Evolutionary conservation across 2,329 filamentous ascomycete species (phyloP).

Genomic region (Huntiella moniliformis): DNA sequence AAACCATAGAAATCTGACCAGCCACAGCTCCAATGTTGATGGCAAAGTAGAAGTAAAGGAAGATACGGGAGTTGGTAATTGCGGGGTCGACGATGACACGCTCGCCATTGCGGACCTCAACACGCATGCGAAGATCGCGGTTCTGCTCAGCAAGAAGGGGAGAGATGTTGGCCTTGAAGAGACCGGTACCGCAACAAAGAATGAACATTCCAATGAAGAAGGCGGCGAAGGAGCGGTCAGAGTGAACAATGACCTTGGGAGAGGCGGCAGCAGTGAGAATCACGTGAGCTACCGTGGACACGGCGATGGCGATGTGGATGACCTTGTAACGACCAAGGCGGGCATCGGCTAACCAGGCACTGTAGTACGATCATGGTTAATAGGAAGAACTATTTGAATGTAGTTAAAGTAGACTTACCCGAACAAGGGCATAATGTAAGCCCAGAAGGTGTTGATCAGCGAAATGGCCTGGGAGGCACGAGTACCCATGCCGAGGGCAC

Average conservation of each 20-base stretch:
- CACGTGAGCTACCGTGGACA: conserved; percentile 47
- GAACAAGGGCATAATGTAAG: conserved; percentile 38
- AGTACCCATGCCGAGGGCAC: conserved; percentile 40
- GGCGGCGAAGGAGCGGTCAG: conserved; percentile 39
- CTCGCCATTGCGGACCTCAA: conserved; percentile 39
- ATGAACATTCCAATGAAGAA: conserved; percentile 46
- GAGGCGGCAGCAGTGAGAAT: conserved; percentile 47
- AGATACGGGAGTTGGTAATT: conserved; percentile 48
- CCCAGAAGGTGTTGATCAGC: conserved; percentile 42
- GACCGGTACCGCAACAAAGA: conserved; percentile 48
- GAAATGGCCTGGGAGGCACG: conserved; percentile 30
- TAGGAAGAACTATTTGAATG: neutral
- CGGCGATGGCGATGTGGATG: conserved; percentile 46
- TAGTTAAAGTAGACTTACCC: conserved; percentile 24
- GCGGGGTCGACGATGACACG: conserved; percentile 53
- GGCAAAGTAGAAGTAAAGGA: conserved; percentile 38
- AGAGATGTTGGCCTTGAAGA: conserved; percentile 67
- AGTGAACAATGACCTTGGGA: conserved; percentile 40
- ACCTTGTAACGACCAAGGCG: conserved; percentile 56
- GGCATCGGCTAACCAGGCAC: conserved; percentile 44
- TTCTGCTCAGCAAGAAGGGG: conserved; percentile 56
- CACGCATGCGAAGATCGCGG: conserved; percentile 35
- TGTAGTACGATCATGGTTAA: conserved; percentile 12
- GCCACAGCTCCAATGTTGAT: conserved; percentile 48
- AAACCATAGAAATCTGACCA: conserved; percentile 48